Base-by-base conservation (phyloP, 2,329 filamentous ascomycete species). In the Exophiala sp. region DNA sequence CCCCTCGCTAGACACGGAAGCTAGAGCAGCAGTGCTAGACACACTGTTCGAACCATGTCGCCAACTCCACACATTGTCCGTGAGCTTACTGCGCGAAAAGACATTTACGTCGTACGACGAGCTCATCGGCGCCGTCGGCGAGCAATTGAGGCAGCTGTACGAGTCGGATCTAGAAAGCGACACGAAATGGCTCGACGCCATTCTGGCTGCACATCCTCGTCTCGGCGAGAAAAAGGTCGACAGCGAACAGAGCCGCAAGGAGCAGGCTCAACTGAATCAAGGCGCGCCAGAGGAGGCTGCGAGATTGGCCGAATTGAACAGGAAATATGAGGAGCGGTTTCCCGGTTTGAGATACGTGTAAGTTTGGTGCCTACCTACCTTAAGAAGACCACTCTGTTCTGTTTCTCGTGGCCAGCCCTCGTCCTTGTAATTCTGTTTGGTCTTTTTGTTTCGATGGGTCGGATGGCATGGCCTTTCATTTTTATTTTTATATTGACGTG, bases 331-430 rank as follows among this genome's bases (percentile, higher is more conserved):
- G 67, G 72, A 71, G n/a, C 75, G 62, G 48, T 95, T 91, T 66
- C 88, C 88, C 0, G 88, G 90, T 0, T 66, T 96, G 64, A 77
- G 85, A 68, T 96, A 94, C 72, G 88, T 95, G 63, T 79, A 70
- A 44, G 70, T 64, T 37, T 18, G 6, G 18, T 37, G 34, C 16
- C 24, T 27, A 27, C 24, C 5, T 32, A 13, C 29, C 29, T 32
- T n/a, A n/a, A n/a, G n/a, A n/a, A n/a, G n/a, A n/a, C n/a, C n/a
- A n/a, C n/a, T n/a, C n/a, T n/a, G n/a, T n/a, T n/a, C n/a, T n/a
- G n/a, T n/a, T n/a, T 16, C n/a, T n/a, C n/a, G n/a, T n/a, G n/a
- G n/a, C n/a, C n/a, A n/a, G n/a, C n/a, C n/a, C n/a, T n/a, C n/a
- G n/a, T n/a, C n/a, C n/a, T n/a, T n/a, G n/a, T n/a, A n/a, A n/a